Evolutionary conservation across 2,329 filamentous ascomycete genomes (phyloP).

Genomic region (Diaporthe ilicicola): DNA sequence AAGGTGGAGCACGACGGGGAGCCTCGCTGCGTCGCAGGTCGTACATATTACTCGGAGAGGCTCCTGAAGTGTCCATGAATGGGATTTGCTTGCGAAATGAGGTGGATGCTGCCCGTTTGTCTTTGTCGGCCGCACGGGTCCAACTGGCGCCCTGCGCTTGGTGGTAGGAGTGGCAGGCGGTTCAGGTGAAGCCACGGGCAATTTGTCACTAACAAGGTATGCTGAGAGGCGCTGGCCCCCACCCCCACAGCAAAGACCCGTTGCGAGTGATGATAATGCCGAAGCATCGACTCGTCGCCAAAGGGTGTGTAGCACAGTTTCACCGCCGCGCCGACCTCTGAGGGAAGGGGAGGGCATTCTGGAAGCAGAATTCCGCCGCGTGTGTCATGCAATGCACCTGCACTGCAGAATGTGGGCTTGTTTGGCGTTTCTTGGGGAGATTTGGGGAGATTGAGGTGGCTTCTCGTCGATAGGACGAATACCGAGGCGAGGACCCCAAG

Average conservation of each 20-base stretch:
- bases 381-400: neutral
- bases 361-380: neutral
- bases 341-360: neutral
- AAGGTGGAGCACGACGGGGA: neutral
- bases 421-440: neutral
- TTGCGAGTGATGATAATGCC: neutral
- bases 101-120: neutral
- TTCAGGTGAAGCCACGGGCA: neutral
- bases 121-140: neutral
- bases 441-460: neutral
- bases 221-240: neutral
- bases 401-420: neutral
- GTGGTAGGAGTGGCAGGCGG: neutral
- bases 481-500: neutral
- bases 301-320: conserved; percentile 8
- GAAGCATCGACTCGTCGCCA: neutral
- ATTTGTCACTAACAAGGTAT: too few relatives aligned
- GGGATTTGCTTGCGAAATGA: conserved; percentile 5
- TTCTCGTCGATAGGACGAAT: neutral
- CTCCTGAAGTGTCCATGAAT: neutral
- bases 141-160: neutral
- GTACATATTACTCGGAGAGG: neutral
- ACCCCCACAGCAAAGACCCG: neutral
- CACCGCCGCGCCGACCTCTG: neutral
- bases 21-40: neutral